Conservation (phyloP, 1,284 basidiomycete genomes). For the Irpex lacteus region DNA sequence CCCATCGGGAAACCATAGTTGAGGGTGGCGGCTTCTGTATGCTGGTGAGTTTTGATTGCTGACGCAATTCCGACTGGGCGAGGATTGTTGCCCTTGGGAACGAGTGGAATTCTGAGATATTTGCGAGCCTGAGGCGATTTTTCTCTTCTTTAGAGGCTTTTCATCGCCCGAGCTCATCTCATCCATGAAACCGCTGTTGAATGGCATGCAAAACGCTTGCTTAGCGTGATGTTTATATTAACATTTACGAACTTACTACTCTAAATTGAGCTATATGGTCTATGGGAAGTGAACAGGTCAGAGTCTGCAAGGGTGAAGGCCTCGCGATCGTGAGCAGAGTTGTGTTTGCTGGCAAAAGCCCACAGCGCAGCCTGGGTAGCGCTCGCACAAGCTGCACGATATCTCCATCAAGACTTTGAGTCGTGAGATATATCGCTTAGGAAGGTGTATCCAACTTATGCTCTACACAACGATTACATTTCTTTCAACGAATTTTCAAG, state of each 20-base stretch:
- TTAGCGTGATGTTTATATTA: too few species aligned
- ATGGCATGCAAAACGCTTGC: not conserved
- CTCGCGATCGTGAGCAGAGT: too few species aligned
- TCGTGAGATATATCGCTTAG: too few species aligned
- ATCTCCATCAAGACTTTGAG: not conserved
- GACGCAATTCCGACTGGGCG: not conserved
- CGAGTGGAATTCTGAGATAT: not conserved
- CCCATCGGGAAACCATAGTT: constrained; percentile 15
- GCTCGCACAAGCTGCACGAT: not conserved
- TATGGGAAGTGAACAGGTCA: too few species aligned
- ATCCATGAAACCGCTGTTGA: not conserved
- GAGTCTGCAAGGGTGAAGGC: too few species aligned
- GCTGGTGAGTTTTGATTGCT: not conserved
- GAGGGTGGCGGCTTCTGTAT: not conserved
- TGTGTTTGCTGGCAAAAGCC: too few species aligned
- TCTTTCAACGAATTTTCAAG: too few species aligned
- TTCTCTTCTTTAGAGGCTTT: not conserved
- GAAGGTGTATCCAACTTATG: too few species aligned
- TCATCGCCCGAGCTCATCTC: not conserved
- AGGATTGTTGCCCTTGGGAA: not conserved
- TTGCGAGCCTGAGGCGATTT: not conserved
- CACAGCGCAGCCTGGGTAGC: too few species aligned
- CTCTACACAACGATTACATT: too few species aligned
- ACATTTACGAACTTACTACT: too few species aligned
- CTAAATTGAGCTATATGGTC: too few species aligned